Evolutionary conservation across 805 yeast species (phyloP).

Genomic region (Saccharomyces mikatae): DNA sequence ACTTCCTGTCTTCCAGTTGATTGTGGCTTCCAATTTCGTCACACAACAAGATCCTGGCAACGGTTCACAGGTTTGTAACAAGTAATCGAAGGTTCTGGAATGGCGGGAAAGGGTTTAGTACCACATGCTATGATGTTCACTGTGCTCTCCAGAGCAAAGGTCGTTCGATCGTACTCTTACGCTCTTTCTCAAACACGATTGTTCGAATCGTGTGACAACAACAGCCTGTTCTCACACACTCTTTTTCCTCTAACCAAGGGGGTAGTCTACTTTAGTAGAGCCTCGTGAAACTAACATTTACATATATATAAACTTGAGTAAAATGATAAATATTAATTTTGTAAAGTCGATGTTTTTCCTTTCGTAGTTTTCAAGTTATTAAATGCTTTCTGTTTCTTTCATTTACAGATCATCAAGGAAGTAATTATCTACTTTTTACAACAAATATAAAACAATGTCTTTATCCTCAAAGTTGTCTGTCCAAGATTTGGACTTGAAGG

Average conservation of each 20-base stretch:
- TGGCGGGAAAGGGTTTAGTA: neutral
- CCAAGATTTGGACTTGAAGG: constrained; percentile 76
- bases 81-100: neutral
- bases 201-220: neutral
- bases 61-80: neutral
- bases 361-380: neutral
- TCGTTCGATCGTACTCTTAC: neutral
- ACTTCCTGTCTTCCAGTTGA: neutral
- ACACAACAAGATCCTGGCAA: neutral
- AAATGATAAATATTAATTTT: neutral
- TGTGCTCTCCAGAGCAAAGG: neutral
- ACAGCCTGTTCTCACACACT: neutral
- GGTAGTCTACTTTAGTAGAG: neutral
- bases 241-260: neutral
- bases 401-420: neutral
- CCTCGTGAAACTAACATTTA: neutral
- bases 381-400: neutral
- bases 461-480: constrained; percentile 89
- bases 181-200: neutral
- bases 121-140: neutral
- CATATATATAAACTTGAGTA: neutral
- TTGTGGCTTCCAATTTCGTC: neutral
- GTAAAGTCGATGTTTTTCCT: neutral
- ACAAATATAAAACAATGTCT: constrained; percentile 52
- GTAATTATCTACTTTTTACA: neutral